phyloP scores from a whole-genome alignment of 495 filamentous ascomycete genomes.

The Jackrogersella multiformis region DNA sequence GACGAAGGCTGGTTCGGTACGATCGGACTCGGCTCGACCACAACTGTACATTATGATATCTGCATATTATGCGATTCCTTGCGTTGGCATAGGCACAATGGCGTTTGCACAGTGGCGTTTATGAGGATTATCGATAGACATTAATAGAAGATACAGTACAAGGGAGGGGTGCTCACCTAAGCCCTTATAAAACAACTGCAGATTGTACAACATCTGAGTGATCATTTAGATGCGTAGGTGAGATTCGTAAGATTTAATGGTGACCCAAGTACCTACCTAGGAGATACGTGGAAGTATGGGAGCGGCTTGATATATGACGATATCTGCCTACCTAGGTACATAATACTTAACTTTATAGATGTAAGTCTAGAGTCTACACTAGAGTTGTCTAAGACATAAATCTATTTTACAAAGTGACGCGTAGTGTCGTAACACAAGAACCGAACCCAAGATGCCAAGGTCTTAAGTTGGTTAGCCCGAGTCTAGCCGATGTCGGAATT shows the following conservation, averaged over 20 bases:
- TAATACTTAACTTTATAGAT: no score
- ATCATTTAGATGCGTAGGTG: neutral
- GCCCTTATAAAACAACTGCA: neutral
- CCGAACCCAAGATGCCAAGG: no score
- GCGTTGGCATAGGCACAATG: neutral
- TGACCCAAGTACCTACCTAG: no score
- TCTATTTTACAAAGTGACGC: neutral
- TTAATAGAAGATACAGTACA: constrained; percentile 1
- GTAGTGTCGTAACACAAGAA: neutral
- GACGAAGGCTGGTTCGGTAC: neutral
- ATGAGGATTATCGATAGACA: constrained; percentile 20
- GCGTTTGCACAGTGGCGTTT: constrained; percentile 1
- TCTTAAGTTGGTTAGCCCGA: neutral
- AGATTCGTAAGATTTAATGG: constrained; percentile 5
- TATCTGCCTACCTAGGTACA: neutral
- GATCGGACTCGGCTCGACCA: neutral
- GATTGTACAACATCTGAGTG: neutral
- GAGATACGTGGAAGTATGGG: no score
- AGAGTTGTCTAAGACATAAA: neutral
- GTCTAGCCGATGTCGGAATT: constrained; percentile 8
- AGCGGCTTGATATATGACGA: neutral
- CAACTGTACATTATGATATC: constrained; percentile 8
- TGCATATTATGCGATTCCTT: neutral
- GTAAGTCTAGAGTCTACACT: no score
- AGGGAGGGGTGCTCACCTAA: constrained; percentile 5